Conservation (phyloP, 768 basidiomycete species). For the Zangia roseola region DNA sequence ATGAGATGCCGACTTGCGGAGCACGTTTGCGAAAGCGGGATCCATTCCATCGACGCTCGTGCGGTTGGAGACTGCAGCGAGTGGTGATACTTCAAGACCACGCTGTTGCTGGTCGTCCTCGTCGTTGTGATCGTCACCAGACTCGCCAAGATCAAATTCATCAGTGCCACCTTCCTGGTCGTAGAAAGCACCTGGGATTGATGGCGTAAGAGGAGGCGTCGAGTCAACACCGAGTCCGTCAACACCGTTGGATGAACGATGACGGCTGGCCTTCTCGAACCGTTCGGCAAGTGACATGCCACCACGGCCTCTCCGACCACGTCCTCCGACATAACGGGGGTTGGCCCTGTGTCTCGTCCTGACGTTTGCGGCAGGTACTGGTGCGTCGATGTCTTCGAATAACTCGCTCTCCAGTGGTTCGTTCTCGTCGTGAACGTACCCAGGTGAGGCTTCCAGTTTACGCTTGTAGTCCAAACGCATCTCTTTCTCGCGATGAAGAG, state of each 20-base stretch:
- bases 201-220: constrained; percentile 31
- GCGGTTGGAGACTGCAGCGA: constrained; percentile 51
- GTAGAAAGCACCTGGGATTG: constrained; percentile 34
- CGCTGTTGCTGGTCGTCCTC: constrained; percentile 29
- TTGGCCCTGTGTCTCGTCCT: constrained; percentile 44
- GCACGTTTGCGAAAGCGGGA: constrained; percentile 77
- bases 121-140: constrained; percentile 19
- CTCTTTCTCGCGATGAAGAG: constrained; percentile 81
- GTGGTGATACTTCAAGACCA: constrained; percentile 34
- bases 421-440: constrained; percentile 37
- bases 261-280: constrained; percentile 56
- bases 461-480: constrained; percentile 65
- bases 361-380: constrained; percentile 31
- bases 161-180: constrained; percentile 14
- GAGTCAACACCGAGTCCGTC: constrained; percentile 17
- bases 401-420: constrained; percentile 39
- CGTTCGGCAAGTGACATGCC: constrained; percentile 58
- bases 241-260: constrained; percentile 46
- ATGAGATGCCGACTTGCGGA: constrained; percentile 52
- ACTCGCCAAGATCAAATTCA: constrained; percentile 23
- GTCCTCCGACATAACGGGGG: constrained; percentile 47
- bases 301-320: constrained; percentile 53
- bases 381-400: constrained; percentile 46
- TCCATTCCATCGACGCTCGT: constrained; percentile 86
- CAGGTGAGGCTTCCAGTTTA: constrained; percentile 45